A percentile compares a stretch with the other conserved stretches of the same genome.
These are phyloP conservation scores for Phytophthora citricola DNA, from an alignment of 352 stramenopile genomes.

Conservation along the genomic window DNA sequence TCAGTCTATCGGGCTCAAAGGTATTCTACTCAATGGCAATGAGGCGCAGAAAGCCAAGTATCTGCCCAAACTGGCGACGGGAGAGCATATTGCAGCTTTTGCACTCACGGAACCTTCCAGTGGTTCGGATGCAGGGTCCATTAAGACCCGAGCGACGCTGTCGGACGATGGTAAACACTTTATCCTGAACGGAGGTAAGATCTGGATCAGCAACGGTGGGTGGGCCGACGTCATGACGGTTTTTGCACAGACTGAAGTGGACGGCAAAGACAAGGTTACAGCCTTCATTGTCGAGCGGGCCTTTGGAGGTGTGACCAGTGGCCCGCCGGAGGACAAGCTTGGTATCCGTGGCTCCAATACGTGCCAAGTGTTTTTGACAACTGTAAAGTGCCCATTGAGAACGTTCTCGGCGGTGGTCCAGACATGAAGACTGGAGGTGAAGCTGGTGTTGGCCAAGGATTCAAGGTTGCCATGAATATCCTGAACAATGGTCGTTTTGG, in stretches of 20 bases:
- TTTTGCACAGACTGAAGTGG: conserved; percentile 95
- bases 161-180: conserved; percentile 93
- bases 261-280: conserved; percentile 98
- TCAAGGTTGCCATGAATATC: conserved; percentile 94
- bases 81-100: conserved; percentile 87
- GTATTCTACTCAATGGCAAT: conserved; percentile 90
- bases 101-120: conserved; percentile 92
- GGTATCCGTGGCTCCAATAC: conserved; percentile 97
- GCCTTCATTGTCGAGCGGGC: conserved; percentile 97
- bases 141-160: conserved; percentile 91
- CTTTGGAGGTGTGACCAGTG: conserved; percentile 92
- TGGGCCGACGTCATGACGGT: conserved; percentile 97
- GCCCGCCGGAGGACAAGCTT: conserved; percentile 97
- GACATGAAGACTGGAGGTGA: conserved; percentile 76
- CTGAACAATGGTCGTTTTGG: conserved; percentile 94
- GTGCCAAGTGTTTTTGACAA: conserved; percentile 97
- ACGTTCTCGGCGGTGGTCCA: conserved; percentile 85
- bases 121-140: conserved; percentile 89
- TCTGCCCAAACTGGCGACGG: conserved; percentile 89
- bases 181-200: conserved; percentile 94
- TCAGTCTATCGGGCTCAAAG: conserved; percentile 89
- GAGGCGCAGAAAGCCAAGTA: conserved; percentile 88
- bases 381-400: conserved; percentile 93
- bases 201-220: conserved; percentile 98
- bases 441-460: conserved; percentile 87